phyloP scores from a whole-genome alignment of 257 asterid genomes.

The Petrea volubilis region DNA sequence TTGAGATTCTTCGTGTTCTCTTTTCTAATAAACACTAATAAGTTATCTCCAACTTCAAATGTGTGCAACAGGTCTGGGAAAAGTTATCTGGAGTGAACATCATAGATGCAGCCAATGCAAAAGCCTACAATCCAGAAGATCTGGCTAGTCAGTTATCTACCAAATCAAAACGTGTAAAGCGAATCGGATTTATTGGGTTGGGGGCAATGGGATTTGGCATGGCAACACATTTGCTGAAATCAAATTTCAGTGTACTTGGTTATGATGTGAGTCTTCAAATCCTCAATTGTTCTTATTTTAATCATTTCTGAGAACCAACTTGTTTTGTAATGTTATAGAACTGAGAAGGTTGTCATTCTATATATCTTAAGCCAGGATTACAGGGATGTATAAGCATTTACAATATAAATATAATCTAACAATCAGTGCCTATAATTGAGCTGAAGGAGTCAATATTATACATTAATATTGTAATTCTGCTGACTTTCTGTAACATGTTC shows the following conservation, averaged over 20 bases:
- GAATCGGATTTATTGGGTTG: constrained; percentile 91
- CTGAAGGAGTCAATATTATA: neutral
- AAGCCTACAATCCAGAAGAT: constrained; percentile 76
- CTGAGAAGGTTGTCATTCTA: neutral
- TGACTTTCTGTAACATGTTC: no score
- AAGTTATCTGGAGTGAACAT: constrained; percentile 71
- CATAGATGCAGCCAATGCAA: constrained; percentile 61
- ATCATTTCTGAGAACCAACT: constrained; percentile 8
- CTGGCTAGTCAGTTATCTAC: constrained; percentile 57
- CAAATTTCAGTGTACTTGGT: constrained; percentile 74
- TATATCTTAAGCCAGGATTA: no score
- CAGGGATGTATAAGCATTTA: no score
- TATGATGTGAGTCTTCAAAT: constrained; percentile 71
- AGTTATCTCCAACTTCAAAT: constrained; percentile 24
- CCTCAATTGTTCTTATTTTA: constrained; percentile 14
- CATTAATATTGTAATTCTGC: no score
- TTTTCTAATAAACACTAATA: neutral
- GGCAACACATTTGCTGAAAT: constrained; percentile 92
- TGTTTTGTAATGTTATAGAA: neutral
- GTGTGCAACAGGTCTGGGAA: constrained; percentile 75
- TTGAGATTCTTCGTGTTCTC: constrained; percentile 21
- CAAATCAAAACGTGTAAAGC: constrained; percentile 59
- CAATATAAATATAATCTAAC: no score
- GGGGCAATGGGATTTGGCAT: constrained; percentile 99
- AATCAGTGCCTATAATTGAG: no score